Conservation (phyloP, 192 early-diverging fungal species). For the Dimargaris verticillata region DNA sequence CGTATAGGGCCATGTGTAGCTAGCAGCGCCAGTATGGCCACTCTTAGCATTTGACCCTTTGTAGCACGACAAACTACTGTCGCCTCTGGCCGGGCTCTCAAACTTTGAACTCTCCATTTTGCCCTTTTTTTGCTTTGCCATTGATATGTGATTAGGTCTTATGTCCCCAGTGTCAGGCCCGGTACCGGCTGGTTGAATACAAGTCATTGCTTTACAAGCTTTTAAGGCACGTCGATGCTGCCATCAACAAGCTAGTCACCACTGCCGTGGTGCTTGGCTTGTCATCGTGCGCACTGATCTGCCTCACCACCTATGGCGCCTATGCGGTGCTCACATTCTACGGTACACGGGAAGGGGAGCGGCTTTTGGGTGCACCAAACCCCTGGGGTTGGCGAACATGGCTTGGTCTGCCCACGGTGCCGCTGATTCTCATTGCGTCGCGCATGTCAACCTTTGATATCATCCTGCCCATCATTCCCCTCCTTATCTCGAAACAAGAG, state of each 20-base stretch:
- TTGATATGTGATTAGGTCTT: conserved; percentile 20
- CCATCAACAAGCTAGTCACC: conserved; percentile 27
- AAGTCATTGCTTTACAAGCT: conserved; percentile 23
- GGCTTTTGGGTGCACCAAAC: conserved; percentile 27
- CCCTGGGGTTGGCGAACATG: conserved; percentile 46
- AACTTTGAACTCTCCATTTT: background rate
- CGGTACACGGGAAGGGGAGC: conserved; percentile 32
- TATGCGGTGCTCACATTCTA: conserved; percentile 37
- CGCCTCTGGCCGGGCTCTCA: background rate
- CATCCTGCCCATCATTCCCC: conserved; percentile 31
- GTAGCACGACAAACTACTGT: background rate
- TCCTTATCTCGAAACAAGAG: conserved; percentile 25
- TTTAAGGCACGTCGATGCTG: conserved; percentile 22
- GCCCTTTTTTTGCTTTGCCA: background rate
- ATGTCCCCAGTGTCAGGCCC: conserved; percentile 38
- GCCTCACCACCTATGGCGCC: conserved; percentile 36
- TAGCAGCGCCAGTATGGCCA: background rate
- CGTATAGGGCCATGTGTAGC: background rate
- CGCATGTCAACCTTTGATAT: conserved; percentile 29
- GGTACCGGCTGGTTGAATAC: conserved; percentile 27
- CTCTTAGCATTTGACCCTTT: background rate
- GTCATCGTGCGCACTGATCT: conserved; percentile 30
- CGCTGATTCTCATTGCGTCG: conserved; percentile 32
- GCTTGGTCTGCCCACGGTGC: conserved; percentile 19
- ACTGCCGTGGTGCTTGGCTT: conserved; percentile 30